Conservation (phyloP, 1,284 basidiomycete genomes). For the Moesziomyces globuligerus region DNA sequence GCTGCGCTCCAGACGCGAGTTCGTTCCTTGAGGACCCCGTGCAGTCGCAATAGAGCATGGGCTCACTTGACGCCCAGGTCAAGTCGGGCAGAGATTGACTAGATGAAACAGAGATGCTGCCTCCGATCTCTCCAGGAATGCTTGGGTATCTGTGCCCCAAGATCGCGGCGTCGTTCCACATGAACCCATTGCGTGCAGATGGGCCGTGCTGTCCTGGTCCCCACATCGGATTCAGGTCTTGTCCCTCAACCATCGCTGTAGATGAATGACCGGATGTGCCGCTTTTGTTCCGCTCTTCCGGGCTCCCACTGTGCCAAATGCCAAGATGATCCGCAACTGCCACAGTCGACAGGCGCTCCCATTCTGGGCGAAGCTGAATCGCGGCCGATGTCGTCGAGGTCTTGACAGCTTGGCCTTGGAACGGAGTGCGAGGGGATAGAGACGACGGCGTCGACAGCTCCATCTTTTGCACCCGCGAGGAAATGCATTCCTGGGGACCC, state of each 20-base stretch:
- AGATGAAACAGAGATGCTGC: conserved; percentile 9
- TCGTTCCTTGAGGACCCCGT: neutral
- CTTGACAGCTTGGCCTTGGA: neutral
- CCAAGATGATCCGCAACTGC: neutral
- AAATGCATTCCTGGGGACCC: neutral
- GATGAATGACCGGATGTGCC: too few species aligned
- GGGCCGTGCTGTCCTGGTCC: neutral
- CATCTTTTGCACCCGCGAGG: conserved; percentile 3
- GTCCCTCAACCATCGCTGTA: neutral
- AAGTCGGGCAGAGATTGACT: conserved; percentile 15
- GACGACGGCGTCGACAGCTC: conserved; percentile 4
- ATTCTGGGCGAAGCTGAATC: neutral
- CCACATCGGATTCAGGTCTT: conserved; percentile 16
- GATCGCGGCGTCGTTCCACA: neutral
- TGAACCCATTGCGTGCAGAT: neutral
- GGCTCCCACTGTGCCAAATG: too few species aligned
- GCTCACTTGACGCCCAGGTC: conserved; percentile 5
- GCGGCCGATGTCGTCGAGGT: neutral
- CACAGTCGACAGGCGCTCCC: neutral
- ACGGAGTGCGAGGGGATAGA: neutral
- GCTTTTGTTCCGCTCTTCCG: too few species aligned
- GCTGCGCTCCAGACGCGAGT: neutral
- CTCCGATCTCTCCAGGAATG: neutral
- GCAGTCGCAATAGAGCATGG: conserved; percentile 5
- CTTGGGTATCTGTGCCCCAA: neutral